Evolutionary conservation across 306 rosid genomes (phyloP).

Genomic region (Inga leiocalycina): DNA sequence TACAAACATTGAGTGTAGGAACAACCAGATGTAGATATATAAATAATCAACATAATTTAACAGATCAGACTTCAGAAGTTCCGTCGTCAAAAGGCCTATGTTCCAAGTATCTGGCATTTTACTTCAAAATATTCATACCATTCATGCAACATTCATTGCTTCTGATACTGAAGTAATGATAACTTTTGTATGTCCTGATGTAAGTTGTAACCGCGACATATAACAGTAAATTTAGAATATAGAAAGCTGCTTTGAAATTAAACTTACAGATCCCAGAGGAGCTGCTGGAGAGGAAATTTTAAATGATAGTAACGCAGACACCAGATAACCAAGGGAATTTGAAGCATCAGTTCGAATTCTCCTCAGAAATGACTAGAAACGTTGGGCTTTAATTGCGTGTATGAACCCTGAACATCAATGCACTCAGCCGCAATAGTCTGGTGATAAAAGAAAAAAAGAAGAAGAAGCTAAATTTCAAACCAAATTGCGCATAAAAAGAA

Average conservation of each 20-base stretch:
- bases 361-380: background rate
- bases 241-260: background rate
- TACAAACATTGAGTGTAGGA: background rate
- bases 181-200: background rate
- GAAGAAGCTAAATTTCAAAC: slow-evolving; percentile 5
- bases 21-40: background rate
- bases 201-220: background rate
- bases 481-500: background rate
- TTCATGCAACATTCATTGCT: background rate
- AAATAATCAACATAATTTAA: background rate
- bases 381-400: background rate
- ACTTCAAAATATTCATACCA: background rate
- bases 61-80: background rate
- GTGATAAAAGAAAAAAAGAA: background rate
- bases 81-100: too few species aligned
- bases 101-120: background rate
- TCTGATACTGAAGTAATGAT: background rate
- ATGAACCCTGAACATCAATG: slow-evolving; percentile 1
- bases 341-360: background rate
- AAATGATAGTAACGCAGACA: background rate
- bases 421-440: background rate
- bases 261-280: background rate
- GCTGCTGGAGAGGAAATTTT: background rate
- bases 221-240: background rate
- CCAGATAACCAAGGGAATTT: background rate